Conservation (phyloP, 352 stramenopile genomes). For the Pythium vanterpoolii region DNA sequence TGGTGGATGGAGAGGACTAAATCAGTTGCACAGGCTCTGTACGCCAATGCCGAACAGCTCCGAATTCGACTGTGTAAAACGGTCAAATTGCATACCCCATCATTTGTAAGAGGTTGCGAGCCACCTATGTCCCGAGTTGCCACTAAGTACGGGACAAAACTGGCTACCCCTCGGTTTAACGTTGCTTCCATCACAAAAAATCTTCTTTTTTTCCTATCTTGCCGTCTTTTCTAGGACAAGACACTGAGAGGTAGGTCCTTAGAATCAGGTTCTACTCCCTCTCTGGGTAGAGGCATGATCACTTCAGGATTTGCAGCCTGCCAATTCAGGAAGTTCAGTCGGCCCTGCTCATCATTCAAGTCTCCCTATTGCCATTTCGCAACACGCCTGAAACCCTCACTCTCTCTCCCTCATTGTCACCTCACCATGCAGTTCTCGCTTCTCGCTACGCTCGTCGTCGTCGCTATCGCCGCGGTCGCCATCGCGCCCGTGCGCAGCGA, state of each 20-base stretch:
- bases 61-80: constrained; percentile 15
- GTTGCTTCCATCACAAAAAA: too few relatives aligned
- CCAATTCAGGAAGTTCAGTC: background rate
- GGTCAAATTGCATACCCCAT: background rate
- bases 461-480: constrained; percentile 3
- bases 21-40: background rate
- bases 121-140: background rate
- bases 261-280: too few relatives aligned
- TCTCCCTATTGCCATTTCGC: background rate
- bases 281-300: background rate
- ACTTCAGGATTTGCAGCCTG: too few relatives aligned
- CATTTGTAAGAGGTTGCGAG: background rate
- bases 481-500: constrained; percentile 5
- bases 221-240: too few relatives aligned
- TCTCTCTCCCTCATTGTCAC: background rate
- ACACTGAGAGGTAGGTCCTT: too few relatives aligned
- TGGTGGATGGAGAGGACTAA: constrained; percentile 13
- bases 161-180: background rate
- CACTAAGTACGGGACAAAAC: background rate
- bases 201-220: too few relatives aligned
- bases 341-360: background rate
- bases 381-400: background rate
- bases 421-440: background rate
- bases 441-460: background rate
- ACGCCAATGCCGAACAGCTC: background rate